These are phyloP conservation scores for Mortierella sp. DNA, from an alignment of 371 early-diverging fungal species.

Conservation along the genomic window DNA sequence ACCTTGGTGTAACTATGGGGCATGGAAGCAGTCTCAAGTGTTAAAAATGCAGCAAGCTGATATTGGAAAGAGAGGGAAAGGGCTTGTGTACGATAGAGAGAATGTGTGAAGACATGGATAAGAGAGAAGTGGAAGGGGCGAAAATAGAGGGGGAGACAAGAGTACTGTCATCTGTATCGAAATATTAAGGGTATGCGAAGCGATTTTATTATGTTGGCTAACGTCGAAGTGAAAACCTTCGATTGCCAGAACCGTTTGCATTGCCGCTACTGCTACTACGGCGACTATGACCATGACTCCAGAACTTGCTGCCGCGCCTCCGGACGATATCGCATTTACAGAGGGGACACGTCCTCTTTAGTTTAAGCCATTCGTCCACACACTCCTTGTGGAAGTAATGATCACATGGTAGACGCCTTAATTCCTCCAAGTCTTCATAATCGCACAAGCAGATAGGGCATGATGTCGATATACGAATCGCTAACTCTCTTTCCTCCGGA, in stretches of 20 bases:
- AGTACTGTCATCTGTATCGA: too few species aligned
- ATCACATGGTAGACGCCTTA: conserved; percentile 73
- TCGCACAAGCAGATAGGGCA: conserved; percentile 76
- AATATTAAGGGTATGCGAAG: too few species aligned
- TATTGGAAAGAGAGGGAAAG: background rate
- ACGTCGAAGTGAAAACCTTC: conserved; percentile 15
- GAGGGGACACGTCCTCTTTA: conserved; percentile 59
- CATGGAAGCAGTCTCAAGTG: conserved; percentile 13
- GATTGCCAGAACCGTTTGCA: background rate
- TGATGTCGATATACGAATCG: conserved; percentile 9
- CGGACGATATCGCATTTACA: conserved; percentile 55
- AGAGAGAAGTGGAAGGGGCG: too few species aligned
- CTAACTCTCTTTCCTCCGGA: conserved; percentile 11
- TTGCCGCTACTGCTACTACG: conserved; percentile 12
- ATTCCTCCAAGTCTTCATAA: conserved; percentile 73
- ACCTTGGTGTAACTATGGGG: conserved; percentile 41
- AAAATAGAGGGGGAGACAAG: too few species aligned
- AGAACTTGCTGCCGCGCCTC: conserved; percentile 16
- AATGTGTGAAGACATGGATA: too few species aligned
- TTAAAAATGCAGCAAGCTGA: background rate
- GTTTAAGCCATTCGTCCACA: conserved; percentile 83
- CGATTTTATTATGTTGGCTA: background rate
- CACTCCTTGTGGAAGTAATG: conserved; percentile 91
- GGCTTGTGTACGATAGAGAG: background rate
- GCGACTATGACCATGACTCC: conserved; percentile 18